A percentile compares a stretch with the other conserved stretches of the same genome.
Evolutionary conservation across 2,329 filamentous ascomycete genomes (phyloP).

Genomic region (Colletotrichum sp.): DNA sequence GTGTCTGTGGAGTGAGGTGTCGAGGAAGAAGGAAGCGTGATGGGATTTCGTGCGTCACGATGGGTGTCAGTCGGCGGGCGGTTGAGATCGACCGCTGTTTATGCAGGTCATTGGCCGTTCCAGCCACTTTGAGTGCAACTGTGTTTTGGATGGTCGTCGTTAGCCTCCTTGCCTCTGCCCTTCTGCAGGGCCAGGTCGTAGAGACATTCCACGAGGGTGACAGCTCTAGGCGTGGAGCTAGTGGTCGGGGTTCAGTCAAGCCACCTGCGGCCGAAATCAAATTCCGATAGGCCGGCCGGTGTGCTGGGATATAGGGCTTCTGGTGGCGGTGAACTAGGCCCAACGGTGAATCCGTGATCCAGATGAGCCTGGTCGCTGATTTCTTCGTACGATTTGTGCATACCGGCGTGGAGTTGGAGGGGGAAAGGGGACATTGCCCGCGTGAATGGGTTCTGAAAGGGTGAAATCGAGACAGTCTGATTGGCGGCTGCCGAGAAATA

Average conservation of each 20-base stretch:
- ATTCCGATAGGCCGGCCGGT: neutral
- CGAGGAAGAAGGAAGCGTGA: neutral
- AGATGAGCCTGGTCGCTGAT: neutral
- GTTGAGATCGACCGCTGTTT: neutral
- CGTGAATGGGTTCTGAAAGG: neutral
- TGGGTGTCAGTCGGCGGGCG: neutral
- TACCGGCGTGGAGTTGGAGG: neutral
- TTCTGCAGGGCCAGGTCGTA: neutral
- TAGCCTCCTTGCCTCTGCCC: neutral
- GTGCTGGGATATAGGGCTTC: neutral
- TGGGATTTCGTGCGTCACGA: neutral
- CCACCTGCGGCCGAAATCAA: neutral
- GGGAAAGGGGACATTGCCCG: neutral
- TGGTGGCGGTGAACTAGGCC: neutral
- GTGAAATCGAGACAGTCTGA: neutral
- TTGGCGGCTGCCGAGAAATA: neutral
- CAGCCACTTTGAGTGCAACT: neutral
- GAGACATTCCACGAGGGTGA: neutral
- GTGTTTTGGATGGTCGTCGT: neutral
- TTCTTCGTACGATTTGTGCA: constrained; percentile 10
- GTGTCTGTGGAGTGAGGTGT: neutral
- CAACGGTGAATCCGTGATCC: neutral
- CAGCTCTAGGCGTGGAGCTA: neutral
- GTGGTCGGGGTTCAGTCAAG: neutral
- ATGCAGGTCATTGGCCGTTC: neutral